These are phyloP conservation scores for Anisodus tanguticus DNA, from an alignment of 257 asterid genomes.

Conservation along the genomic window DNA sequence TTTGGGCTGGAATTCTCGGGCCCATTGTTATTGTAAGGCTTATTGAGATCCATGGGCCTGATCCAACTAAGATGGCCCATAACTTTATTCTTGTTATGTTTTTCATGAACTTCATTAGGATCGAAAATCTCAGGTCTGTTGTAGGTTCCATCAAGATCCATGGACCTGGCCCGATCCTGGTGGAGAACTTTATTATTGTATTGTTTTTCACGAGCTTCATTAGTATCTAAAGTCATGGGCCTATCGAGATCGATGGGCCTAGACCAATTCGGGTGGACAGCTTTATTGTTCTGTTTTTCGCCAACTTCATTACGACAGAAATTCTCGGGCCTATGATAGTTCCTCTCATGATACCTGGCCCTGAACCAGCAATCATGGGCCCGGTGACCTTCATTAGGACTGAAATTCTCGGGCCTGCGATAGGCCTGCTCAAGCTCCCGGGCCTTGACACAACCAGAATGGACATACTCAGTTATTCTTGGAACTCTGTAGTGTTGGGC, in stretches of 20 bases:
- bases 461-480: not conserved
- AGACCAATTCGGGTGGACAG: not conserved
- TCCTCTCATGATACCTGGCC: not conserved
- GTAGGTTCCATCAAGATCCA: not conserved
- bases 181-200: not conserved
- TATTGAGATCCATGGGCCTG: not conserved
- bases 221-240: not conserved
- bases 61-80: not conserved
- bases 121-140: not conserved
- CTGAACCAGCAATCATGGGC: not conserved
- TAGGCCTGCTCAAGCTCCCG: slow-evolving; percentile 14
- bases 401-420: not conserved
- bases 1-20: not conserved
- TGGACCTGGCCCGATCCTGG: not conserved
- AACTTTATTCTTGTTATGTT: not conserved
- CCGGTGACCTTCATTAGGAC: not conserved
- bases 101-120: not conserved
- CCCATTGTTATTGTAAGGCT: not conserved
- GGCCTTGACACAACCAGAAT: not conserved
- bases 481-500: slow-evolving; percentile 23
- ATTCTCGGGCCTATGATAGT: not conserved
- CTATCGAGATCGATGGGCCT: not conserved
- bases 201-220: not conserved
- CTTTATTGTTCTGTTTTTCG: not conserved
- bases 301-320: not conserved